These are phyloP conservation scores for Scutellaria barbata DNA, from an alignment of 257 asterid genomes.

Conservation along the genomic window DNA sequence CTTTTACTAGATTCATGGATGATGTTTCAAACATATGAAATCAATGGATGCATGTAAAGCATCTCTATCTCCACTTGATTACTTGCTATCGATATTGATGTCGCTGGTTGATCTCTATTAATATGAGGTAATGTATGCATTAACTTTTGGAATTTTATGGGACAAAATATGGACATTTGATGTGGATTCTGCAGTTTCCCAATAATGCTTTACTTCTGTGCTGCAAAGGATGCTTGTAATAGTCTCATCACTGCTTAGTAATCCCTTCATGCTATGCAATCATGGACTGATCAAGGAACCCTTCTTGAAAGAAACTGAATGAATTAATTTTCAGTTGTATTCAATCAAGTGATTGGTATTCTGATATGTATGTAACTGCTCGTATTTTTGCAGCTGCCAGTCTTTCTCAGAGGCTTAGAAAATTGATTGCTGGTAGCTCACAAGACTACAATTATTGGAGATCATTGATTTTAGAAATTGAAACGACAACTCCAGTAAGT, in stretches of 20 bases:
- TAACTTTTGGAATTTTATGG: too few relatives aligned
- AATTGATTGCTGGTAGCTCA: slow-evolving; percentile 58
- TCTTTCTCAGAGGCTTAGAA: slow-evolving; percentile 52
- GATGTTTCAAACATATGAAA: background rate
- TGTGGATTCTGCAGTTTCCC: too few relatives aligned
- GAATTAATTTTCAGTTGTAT: slow-evolving; percentile 4
- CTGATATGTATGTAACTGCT: slow-evolving; percentile 25
- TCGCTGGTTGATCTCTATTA: background rate
- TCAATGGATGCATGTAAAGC: background rate
- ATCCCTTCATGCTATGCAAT: background rate
- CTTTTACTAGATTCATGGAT: background rate
- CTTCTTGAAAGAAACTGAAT: background rate
- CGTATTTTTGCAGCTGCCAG: slow-evolving; percentile 48
- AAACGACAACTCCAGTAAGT: slow-evolving; percentile 58
- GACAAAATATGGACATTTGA: too few relatives aligned
- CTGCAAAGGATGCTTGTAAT: slow-evolving; percentile 1
- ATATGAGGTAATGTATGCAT: background rate
- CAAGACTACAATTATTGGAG: slow-evolving; percentile 70
- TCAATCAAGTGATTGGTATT: slow-evolving; percentile 24
- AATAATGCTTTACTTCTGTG: background rate
- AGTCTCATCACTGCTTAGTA: background rate
- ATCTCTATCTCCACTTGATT: background rate
- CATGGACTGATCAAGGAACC: background rate
- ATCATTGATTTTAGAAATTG: slow-evolving; percentile 65
- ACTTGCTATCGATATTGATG: too few relatives aligned